phyloP scores from a whole-genome alignment of 768 basidiomycete species.

The Chalciporus chontae region DNA sequence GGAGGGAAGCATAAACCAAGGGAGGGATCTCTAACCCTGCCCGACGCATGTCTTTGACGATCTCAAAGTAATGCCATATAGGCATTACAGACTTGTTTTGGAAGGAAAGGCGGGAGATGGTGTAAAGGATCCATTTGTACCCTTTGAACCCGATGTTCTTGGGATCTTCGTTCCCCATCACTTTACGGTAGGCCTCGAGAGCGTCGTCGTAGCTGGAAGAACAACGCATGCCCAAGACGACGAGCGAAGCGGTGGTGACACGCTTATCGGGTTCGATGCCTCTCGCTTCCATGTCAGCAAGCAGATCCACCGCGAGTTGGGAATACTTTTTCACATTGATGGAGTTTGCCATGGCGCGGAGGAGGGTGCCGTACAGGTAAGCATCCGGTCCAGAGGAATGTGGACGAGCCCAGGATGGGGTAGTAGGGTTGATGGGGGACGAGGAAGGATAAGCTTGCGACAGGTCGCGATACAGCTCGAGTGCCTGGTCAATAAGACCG shows the following conservation, averaged over 20 bases:
- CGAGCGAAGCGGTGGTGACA: slow-evolving; percentile 45
- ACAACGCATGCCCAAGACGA: slow-evolving; percentile 67
- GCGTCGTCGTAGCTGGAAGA: slow-evolving; percentile 54
- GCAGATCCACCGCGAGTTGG: slow-evolving; percentile 44
- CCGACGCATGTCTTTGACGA: slow-evolving; percentile 76
- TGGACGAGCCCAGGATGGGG: slow-evolving; percentile 22
- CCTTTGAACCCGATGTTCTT: slow-evolving; percentile 50
- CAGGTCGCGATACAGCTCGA: slow-evolving; percentile 51
- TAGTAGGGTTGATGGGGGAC: slow-evolving; percentile 7
- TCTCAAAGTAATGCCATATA: slow-evolving; percentile 61
- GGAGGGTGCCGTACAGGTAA: slow-evolving; percentile 51
- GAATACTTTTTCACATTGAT: slow-evolving; percentile 49
- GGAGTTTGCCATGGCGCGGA: slow-evolving; percentile 44
- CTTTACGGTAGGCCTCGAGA: slow-evolving; percentile 53
- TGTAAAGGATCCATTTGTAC: slow-evolving; percentile 60
- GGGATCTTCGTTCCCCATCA: slow-evolving; percentile 26
- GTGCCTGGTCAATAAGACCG: slow-evolving; percentile 47
- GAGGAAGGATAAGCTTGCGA: slow-evolving; percentile 30
- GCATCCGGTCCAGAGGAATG: slow-evolving; percentile 46
- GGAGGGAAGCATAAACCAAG: slow-evolving; percentile 64
- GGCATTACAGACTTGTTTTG: slow-evolving; percentile 37
- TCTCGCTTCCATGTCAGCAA: slow-evolving; percentile 64
- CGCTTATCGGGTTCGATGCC: slow-evolving; percentile 44
- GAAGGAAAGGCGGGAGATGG: slow-evolving; percentile 59
- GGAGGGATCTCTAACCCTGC: slow-evolving; percentile 55